Conservation (phyloP, 176 grass and related monocot species). For the Triticum turgidum region DNA sequence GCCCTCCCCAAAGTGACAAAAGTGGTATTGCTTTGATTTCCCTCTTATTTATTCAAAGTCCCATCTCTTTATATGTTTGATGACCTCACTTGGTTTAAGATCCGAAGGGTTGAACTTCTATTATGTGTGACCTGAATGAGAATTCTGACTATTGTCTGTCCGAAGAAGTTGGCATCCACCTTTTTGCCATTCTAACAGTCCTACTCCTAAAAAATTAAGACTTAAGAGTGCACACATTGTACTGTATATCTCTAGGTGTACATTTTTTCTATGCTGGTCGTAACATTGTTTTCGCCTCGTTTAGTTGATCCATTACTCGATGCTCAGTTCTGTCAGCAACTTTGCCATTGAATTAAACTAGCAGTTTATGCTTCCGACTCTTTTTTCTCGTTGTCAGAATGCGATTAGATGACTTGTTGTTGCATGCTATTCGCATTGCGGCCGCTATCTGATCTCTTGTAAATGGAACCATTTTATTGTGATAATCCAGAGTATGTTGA, state of each 20-base stretch:
- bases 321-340: background rate
- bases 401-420: background rate
- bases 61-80: slow-evolving; percentile 23
- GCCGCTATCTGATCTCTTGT: background rate
- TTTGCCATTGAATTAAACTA: background rate
- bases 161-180: background rate
- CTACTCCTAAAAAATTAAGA: background rate
- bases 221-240: background rate
- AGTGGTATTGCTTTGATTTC: slow-evolving; percentile 54
- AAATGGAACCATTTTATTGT: background rate
- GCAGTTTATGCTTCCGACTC: background rate
- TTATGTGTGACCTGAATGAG: background rate
- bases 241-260: background rate
- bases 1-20: slow-evolving; percentile 58
- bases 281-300: background rate
- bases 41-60: slow-evolving; percentile 2
- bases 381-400: background rate
- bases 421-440: background rate
- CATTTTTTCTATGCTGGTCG: background rate
- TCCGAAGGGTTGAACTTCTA: background rate
- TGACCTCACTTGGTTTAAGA: background rate
- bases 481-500: background rate
- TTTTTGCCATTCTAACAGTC: slow-evolving; percentile 4
- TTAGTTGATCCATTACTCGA: background rate
- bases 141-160: background rate